Base-by-base conservation (phyloP, 2,329 filamentous ascomycete species). In the Boeremia exigua region DNA sequence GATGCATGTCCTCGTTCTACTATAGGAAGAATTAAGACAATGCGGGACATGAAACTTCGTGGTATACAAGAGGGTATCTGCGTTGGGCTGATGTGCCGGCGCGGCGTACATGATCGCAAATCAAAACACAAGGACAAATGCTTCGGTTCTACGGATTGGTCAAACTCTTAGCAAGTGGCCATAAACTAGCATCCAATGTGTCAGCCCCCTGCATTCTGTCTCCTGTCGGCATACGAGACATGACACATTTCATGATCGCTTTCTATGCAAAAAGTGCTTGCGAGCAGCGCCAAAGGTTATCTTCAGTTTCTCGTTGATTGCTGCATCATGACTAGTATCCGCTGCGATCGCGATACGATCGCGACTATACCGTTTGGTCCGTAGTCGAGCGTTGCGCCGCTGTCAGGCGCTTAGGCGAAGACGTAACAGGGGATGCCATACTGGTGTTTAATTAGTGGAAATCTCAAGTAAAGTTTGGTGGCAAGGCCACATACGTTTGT, bases 381-480 rank as follows among this genome's bases (percentile, higher is more conserved):
- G 34, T 43, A 17, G 15, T 15, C 27, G 17, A 6, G 15, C 17
- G n/a, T 56, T 50, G 42, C 46, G 53, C 53, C 29, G 45, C 30
- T 9, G 39, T 34, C 23, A 7, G 36, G 25, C 43, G 36, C 60
- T 60, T 69, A 73, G 33, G 70, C 68, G 50, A 74, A 72, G 54
- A 69, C 65, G 59, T 74, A 74, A 64, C 67, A 66, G 47, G 71
- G 71, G 51, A 74, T 74, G 37, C 72, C 71, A 54, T 73, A 74
- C 72, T 74, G 40, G 17, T 19, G 12, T 29, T 3, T n/a, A 17
- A 36, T 69, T 56, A 70, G 67, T 52, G 58, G 48, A 27, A 37
- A 23, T 17, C 27, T 36, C 25, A 17, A 50, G 11, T 42, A 37
- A 40, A 15, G 3, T 23, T 28, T 5, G 37, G 34, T 4, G 6